Evolutionary conservation across 768 basidiomycete species (phyloP).

Genomic region (Mycena albidolilacea): DNA sequence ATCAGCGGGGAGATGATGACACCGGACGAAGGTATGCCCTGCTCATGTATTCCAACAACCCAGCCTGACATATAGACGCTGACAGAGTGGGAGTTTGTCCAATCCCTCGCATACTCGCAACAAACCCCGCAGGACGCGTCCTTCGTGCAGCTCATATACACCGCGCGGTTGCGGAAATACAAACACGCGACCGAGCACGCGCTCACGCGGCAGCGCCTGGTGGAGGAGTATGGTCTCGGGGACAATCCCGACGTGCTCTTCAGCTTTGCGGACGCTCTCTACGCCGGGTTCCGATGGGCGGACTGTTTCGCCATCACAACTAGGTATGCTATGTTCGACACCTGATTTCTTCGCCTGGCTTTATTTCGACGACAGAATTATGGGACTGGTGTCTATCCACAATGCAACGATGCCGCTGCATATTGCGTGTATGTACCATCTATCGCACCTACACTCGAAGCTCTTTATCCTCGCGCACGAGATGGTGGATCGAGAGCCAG

Average conservation of each 20-base stretch:
- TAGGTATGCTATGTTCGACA: conserved; percentile 60
- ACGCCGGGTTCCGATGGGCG: conserved; percentile 91
- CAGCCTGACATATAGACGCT: not conserved
- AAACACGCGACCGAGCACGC: conserved; percentile 88
- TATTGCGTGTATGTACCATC: conserved; percentile 98
- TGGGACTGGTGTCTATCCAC: conserved; percentile 88
- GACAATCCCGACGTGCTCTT: conserved; percentile 95
- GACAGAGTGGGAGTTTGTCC: conserved; percentile 96
- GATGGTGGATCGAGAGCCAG: conserved; percentile 94
- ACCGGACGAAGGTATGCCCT: conserved; percentile 88
- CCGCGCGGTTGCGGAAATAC: conserved; percentile 91
- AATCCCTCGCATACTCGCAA: conserved; percentile 83
- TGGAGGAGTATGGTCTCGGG: conserved; percentile 85
- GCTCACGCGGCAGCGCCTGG: conserved; percentile 81
- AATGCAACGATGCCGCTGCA: conserved; percentile 93
- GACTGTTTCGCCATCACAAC: conserved; percentile 94
- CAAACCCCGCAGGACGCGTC: conserved; percentile 92
- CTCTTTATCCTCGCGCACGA: conserved; percentile 98
- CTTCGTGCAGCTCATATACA: conserved; percentile 95
- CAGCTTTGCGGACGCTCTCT: conserved; percentile 92
- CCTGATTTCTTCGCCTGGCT: conserved; percentile 1
- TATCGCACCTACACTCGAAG: conserved; percentile 91
- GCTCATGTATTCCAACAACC: conserved; percentile 6
- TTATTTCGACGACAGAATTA: conserved; percentile 71
- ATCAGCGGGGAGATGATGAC: conserved; percentile 97